A percentile compares a stretch with the other conserved stretches of the same genome.
Conservation (phyloP, 2,329 filamentous ascomycete genomes). For the Didymosphaeria variabile region DNA sequence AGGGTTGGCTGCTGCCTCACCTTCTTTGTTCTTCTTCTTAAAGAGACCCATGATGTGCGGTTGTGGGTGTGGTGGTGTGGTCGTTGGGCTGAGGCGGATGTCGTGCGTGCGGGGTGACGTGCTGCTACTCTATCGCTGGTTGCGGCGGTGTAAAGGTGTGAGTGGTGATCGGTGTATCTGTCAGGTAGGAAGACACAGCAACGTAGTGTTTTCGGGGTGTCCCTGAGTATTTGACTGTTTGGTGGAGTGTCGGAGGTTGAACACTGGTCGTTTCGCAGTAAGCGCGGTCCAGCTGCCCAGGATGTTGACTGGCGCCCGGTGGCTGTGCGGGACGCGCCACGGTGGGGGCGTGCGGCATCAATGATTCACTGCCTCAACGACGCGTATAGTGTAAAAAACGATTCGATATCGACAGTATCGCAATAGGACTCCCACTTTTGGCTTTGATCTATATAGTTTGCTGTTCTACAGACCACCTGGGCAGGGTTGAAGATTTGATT, state of each 20-base stretch:
- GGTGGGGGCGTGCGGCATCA: neutral
- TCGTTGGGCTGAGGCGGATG: neutral
- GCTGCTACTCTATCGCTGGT: neutral
- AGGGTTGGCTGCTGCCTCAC: conserved; percentile 60
- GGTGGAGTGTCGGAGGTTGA: neutral
- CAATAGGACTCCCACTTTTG: no score
- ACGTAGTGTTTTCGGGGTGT: neutral
- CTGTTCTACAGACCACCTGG: neutral
- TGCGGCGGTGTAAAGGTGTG: neutral
- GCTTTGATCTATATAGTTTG: neutral
- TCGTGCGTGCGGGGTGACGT: neutral
- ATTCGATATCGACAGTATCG: neutral
- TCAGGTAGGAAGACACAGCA: neutral
- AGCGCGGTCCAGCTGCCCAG: neutral
- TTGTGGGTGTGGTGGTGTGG: neutral
- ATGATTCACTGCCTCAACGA: conserved; percentile 11
- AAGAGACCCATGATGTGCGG: conserved; percentile 55
- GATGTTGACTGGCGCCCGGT: conserved; percentile 9
- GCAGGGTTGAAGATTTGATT: neutral
- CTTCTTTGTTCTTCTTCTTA: conserved; percentile 64
- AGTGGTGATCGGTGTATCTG: neutral
- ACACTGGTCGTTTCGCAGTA: neutral
- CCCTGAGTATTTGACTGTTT: neutral
- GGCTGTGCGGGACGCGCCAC: conserved; percentile 14
- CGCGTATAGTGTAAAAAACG: neutral